Evolutionary conservation across 257 asterid genomes (phyloP), one percentile per base, ranked within the genome.

Genomic region (Scutellaria minor): DNA sequence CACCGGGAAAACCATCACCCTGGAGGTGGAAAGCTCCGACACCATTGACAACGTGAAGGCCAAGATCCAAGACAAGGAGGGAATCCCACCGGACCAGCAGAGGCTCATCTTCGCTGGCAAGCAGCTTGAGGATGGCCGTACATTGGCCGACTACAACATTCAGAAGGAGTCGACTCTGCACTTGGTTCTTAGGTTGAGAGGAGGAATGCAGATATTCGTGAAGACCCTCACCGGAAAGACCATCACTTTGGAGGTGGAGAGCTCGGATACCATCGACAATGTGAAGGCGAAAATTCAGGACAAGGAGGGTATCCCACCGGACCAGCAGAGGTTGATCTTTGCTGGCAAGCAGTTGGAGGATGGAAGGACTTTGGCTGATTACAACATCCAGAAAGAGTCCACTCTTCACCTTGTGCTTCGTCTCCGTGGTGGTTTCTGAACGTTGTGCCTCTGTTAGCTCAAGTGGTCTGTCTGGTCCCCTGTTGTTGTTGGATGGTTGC

Each of bases 371-470:
- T 67, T 89, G 2, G 96, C 96, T 0, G 96, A 89, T 39, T 89
- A 89, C 74, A 89, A 89, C 70, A 87, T 85, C 76, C 93, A 87
- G 82, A 87, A 85, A 76, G 90, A 88, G 82, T 88, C 95, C 1
- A 88, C 95, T 44, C 92, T 89, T 22, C 96, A 90, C 82, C 90
- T 90, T 68, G 96, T 90, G 75, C 96, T 90, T 53, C 96, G 94
- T 79, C 95, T 90, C 71, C 92, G 96, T 79, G 96, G 96, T 82
- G 96, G 60, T 67, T 73, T 74, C 79, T 86, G 70, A 76, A 55
- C 27, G 27, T 18, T 18, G 18, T 18, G 18, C 18, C 18, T n/a
- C n/a, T n/a, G n/a, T 1, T 22, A 1, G 27, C 27, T 22, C 27
- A 22, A 22, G 1, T 22, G 27, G 27, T 22, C 27, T 18, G 18